A percentile compares a stretch with the other conserved stretches of the same genome.
phyloP scores from a whole-genome alignment of 2,329 filamentous ascomycete genomes.

The Rhytidhysteron rufulum region DNA sequence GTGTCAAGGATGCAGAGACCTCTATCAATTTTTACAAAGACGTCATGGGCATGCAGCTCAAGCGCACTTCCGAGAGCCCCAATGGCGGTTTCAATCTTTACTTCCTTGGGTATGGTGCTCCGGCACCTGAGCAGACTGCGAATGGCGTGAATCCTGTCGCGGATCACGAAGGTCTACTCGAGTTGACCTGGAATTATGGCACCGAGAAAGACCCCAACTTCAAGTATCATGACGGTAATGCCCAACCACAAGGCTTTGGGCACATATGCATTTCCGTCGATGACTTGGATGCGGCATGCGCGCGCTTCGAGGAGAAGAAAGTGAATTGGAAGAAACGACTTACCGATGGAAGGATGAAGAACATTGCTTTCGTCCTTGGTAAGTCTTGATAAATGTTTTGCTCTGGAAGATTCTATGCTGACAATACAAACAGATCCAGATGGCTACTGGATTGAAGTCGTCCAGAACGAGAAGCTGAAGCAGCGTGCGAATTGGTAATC shows the following conservation, averaged over 20 bases:
- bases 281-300: conserved; percentile 81
- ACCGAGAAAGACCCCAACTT: conserved; percentile 84
- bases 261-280: conserved; percentile 89
- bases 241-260: conserved; percentile 87
- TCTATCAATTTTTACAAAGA: conserved; percentile 60
- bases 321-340: conserved; percentile 94
- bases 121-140: conserved; percentile 48
- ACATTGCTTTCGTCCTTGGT: conserved; percentile 83
- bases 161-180: conserved; percentile 76
- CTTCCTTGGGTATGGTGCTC: conserved; percentile 73
- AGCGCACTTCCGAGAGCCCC: conserved; percentile 67
- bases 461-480: conserved; percentile 73
- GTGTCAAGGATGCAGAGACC: conserved; percentile 65
- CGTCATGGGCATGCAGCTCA: conserved; percentile 79
- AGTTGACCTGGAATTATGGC: conserved; percentile 80
- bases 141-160: conserved; percentile 58
- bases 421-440: conserved; percentile 56
- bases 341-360: conserved; percentile 87
- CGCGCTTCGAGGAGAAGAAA: conserved; percentile 75
- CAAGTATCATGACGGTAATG: conserved; percentile 89
- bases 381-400: conserved; percentile 8
- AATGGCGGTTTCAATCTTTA: conserved; percentile 81
- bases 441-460: conserved; percentile 72
- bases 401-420: conserved; percentile 5
- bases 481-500: conserved; percentile 37